Conservation (phyloP, 1,284 basidiomycete species). For the Xerocomus amazonicus region DNA sequence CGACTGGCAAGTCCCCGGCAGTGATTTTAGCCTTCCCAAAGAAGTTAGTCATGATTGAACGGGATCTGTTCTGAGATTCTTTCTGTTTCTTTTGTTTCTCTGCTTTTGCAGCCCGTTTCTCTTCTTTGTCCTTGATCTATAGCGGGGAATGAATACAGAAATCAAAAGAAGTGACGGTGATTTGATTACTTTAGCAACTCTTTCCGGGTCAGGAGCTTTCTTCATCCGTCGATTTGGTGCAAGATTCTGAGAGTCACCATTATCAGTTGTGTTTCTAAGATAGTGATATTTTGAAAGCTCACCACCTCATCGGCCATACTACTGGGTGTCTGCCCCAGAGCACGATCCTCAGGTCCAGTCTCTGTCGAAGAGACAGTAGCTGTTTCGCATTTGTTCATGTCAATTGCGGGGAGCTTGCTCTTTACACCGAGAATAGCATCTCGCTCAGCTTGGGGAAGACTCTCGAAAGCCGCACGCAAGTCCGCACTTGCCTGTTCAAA, state of each 20-base stretch:
- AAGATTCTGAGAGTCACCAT: constrained; percentile 17
- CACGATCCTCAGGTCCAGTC: neutral
- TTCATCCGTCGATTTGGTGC: constrained; percentile 39
- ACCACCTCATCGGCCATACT: constrained; percentile 29
- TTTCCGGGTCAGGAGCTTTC: constrained; percentile 55
- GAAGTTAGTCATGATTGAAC: constrained; percentile 72
- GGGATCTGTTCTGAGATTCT: constrained; percentile 65
- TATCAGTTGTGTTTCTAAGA: neutral
- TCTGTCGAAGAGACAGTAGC: constrained; percentile 7
- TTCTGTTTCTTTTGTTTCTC: constrained; percentile 62
- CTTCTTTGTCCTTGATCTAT: constrained; percentile 64
- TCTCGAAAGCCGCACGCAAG: constrained; percentile 50
- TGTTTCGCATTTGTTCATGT: constrained; percentile 31
- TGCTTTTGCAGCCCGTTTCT: constrained; percentile 58
- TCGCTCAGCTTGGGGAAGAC: constrained; percentile 53
- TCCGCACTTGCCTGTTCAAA: constrained; percentile 55
- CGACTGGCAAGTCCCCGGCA: constrained; percentile 29
- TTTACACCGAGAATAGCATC: constrained; percentile 54
- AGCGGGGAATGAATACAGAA: constrained; percentile 6
- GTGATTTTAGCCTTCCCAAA: constrained; percentile 57
- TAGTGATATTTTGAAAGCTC: constrained; percentile 1
- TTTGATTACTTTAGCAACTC: constrained; percentile 52
- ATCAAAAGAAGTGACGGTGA: neutral
- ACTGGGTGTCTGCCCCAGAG: constrained; percentile 15
- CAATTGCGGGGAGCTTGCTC: constrained; percentile 42